Percentiles rank a stretch among this genome's conserved stretches.
Evolutionary conservation across 2,329 filamentous ascomycete species (phyloP).

Genomic region (Fusarium oligoseptatum): DNA sequence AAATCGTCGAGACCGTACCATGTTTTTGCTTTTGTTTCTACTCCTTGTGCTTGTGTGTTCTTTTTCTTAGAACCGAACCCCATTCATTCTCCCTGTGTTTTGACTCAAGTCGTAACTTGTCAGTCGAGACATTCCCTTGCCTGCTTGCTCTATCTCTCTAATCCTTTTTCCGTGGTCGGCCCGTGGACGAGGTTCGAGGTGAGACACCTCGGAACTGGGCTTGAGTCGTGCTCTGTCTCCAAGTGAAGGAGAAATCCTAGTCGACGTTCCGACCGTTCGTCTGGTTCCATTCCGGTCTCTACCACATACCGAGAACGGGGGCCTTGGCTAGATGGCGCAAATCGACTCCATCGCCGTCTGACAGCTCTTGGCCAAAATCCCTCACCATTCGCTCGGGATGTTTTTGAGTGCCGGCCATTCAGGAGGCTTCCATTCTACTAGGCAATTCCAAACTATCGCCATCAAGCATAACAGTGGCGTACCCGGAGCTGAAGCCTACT

Average conservation of each 20-base stretch:
- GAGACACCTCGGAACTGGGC: slow-evolving; percentile 4
- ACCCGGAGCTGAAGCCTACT: slow-evolving; percentile 8
- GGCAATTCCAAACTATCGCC: slow-evolving; percentile 12
- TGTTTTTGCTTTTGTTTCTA: background rate
- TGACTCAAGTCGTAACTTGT: slow-evolving; percentile 25
- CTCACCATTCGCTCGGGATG: slow-evolving; percentile 13
- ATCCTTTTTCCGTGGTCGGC: background rate
- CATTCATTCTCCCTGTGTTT: slow-evolving; percentile 20
- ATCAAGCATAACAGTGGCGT: slow-evolving; percentile 23
- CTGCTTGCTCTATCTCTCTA: background rate
- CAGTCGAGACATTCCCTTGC: slow-evolving; percentile 31
- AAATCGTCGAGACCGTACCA: background rate
- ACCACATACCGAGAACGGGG: background rate
- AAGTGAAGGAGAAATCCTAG: background rate
- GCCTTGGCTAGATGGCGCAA: slow-evolving; percentile 1
- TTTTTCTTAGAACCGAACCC: slow-evolving; percentile 1
- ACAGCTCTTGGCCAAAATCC: slow-evolving; percentile 8
- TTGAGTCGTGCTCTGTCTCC: slow-evolving; percentile 18
- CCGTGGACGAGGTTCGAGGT: background rate
- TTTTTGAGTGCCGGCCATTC: slow-evolving; percentile 18
- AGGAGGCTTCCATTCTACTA: slow-evolving; percentile 1
- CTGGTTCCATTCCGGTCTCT: slow-evolving; percentile 23
- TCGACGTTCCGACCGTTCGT: slow-evolving; percentile 14
- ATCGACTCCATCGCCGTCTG: background rate
- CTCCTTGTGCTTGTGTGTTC: background rate